Evolutionary conservation across 345 rosid species (phyloP), one percentile per base, ranked within the genome.

Genomic region (Durio zibethinus): DNA sequence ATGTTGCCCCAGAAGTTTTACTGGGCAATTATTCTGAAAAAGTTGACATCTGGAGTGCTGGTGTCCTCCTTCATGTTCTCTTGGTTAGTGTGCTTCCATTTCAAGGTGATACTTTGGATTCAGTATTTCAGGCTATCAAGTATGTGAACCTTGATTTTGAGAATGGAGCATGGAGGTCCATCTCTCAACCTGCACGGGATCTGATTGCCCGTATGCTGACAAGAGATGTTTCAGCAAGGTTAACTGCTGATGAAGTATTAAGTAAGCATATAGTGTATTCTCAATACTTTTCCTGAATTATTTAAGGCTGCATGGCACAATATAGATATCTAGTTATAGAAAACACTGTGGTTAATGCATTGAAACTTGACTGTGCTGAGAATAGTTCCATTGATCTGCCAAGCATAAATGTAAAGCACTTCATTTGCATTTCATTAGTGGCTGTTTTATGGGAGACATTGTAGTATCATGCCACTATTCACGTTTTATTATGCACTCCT

Each of bases 201-300:
- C 77, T 74, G 40, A 50, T 74, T 56, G 33, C 56, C 12, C 21
- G 14, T 56, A 74, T 74, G 77, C 77, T 74, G 54, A 59, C 77
- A 23, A 74, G 77, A 59, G 67, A 74, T 57, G 67, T 59, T 40
- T 74, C 77, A 42, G 77, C 54, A 16, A 74, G 77, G 66, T 56
- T 74, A n/a, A 74, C 77, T 42, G 77, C 77, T 57, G 77, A 74
- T 23, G 77, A 74, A 74, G 68, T 74, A 57, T 59, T 74, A 59
- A 43, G 77, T 74, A 74, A 42, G 77, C 23, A 8, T 74, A 18
- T 74, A 18, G 11, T 2, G 27, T 42, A 43, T 42, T 25, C 16
- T 57, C 5, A 7, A 15, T 71, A 3, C 15, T 36, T 64, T 35
- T 38, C 38, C 43, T 71, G 42, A n/a, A 71, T 50, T 31, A 29